Conservation (phyloP, 192 early-diverging fungal species). For the Coemansia umbellata region DNA sequence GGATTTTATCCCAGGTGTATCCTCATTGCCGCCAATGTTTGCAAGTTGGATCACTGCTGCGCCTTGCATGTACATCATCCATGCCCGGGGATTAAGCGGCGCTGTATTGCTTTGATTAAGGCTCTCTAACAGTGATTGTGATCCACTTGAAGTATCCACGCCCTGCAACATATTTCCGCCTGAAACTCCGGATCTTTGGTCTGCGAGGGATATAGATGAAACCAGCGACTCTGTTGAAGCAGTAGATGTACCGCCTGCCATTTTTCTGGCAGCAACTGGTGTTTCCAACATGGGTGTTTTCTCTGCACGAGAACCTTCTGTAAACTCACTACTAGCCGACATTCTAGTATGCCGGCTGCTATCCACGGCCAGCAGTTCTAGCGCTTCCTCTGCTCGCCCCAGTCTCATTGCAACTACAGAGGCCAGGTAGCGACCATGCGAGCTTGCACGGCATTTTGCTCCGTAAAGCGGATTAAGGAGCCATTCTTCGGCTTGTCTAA, state of each 20-base stretch:
- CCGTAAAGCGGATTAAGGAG: conserved; percentile 22
- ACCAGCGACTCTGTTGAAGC: neutral
- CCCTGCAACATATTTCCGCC: neutral
- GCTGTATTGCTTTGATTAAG: no score
- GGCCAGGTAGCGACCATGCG: conserved; percentile 36
- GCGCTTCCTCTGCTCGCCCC: conserved; percentile 44
- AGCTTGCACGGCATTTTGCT: conserved; percentile 8
- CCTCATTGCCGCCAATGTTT: conserved; percentile 39
- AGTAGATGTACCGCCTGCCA: neutral
- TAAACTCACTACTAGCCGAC: neutral
- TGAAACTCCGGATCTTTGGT: neutral
- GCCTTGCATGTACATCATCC: conserved; percentile 50
- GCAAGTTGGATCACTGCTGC: conserved; percentile 43
- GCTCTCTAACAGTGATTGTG: no score
- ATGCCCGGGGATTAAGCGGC: conserved; percentile 30
- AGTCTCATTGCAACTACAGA: conserved; percentile 46
- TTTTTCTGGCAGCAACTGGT: neutral
- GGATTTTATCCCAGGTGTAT: conserved; percentile 33
- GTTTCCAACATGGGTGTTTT: neutral
- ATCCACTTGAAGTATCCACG: neutral
- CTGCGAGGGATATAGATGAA: neutral
- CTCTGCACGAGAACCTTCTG: neutral
- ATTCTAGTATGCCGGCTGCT: neutral
- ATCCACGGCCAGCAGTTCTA: conserved; percentile 26
- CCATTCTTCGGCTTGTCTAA: conserved; percentile 46